Percentiles rank a stretch among this genome's conserved stretches.
These are phyloP conservation scores for Gleditsia sinensis DNA, from an alignment of 306 rosid genomes.

Conservation along the genomic window DNA sequence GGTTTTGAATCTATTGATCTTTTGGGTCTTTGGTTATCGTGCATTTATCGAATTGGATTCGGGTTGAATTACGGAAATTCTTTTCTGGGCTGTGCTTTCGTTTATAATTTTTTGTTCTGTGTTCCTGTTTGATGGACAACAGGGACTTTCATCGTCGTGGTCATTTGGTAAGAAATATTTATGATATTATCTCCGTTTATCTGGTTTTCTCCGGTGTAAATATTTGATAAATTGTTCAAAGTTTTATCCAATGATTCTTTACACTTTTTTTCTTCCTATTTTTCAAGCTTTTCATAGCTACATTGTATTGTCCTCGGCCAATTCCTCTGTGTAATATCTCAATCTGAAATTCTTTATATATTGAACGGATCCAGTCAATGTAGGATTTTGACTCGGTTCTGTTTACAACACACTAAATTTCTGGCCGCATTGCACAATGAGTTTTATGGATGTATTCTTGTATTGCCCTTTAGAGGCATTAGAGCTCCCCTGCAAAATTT, in stretches of 20 bases:
- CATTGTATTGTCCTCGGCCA: neutral
- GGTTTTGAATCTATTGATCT: neutral
- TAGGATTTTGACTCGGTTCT: neutral
- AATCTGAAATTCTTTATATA: neutral
- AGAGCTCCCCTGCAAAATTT: neutral
- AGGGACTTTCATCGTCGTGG: conserved; percentile 52
- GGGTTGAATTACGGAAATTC: neutral
- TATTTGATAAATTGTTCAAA: neutral
- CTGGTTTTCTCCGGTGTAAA: neutral
- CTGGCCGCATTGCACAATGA: neutral
- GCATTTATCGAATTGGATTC: neutral
- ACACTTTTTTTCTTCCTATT: neutral
- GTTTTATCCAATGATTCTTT: neutral
- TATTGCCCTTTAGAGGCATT: neutral
- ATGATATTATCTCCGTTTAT: neutral
- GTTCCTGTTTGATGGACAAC: conserved; percentile 47
- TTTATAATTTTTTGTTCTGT: neutral
- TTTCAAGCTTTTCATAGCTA: neutral
- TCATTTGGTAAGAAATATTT: conserved; percentile 52
- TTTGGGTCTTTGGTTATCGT: neutral
- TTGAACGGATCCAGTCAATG: neutral
- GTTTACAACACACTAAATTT: neutral
- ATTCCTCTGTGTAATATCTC: neutral
- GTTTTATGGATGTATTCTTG: too few relatives aligned
- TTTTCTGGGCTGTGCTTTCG: neutral